These are phyloP conservation scores for Mycena olivaceomarginata DNA, from an alignment of 768 basidiomycete genomes.

Conservation along the genomic window DNA sequence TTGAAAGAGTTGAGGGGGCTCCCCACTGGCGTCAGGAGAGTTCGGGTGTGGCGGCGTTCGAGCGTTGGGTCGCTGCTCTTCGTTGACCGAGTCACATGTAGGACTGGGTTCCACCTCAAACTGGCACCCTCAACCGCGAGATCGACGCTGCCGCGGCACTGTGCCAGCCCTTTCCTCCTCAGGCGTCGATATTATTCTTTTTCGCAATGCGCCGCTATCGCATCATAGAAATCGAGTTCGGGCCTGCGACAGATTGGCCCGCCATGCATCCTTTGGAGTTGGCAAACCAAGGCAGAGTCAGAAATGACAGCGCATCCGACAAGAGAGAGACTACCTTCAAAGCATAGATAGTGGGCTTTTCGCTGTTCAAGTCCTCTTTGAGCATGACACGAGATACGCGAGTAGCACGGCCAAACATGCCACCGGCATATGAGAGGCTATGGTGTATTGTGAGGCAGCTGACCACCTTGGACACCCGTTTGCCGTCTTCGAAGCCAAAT, in stretches of 20 bases:
- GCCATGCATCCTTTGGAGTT: slow-evolving; percentile 32
- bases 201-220: slow-evolving; percentile 23
- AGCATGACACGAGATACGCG: slow-evolving; percentile 30
- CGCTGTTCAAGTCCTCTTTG: not conserved
- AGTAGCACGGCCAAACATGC: slow-evolving; percentile 31
- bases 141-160: slow-evolving; percentile 35
- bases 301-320: not conserved
- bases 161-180: slow-evolving; percentile 20
- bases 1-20: not conserved
- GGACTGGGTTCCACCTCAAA: not conserved
- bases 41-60: slow-evolving; percentile 24
- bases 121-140: not conserved
- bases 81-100: not conserved
- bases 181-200: not conserved
- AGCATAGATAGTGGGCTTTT: not conserved
- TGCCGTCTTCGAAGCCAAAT: not conserved
- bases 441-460: slow-evolving; percentile 22
- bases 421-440: not conserved
- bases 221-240: slow-evolving; percentile 35
- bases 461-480: not conserved
- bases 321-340: slow-evolving; percentile 18
- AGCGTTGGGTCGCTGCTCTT: too few relatives aligned
- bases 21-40: slow-evolving; percentile 25
- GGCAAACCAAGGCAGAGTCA: not conserved
- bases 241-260: slow-evolving; percentile 17